Evolutionary conservation across 106 monocot species (phyloP).

Genomic region (Dendrobium nobile): DNA sequence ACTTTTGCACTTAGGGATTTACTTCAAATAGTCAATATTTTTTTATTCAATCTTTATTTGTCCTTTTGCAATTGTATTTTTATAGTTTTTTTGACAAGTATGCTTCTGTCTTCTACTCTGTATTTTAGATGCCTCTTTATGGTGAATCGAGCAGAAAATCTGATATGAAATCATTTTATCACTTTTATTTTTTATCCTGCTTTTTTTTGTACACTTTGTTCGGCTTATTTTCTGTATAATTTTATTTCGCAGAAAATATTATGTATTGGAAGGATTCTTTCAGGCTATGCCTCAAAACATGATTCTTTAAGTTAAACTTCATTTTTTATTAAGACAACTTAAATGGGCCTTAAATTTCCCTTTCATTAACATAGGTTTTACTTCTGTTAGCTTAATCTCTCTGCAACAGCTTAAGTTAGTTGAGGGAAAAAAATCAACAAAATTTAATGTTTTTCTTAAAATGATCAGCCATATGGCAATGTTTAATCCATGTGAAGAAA

Average conservation of each 20-base stretch:
- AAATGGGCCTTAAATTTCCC: background rate
- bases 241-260: background rate
- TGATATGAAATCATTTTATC: background rate
- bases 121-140: background rate
- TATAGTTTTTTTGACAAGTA: background rate
- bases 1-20: background rate
- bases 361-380: background rate
- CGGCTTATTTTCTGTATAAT: background rate
- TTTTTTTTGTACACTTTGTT: background rate
- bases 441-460: background rate
- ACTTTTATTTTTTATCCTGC: background rate
- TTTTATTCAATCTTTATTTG: background rate
- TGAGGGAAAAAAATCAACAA: background rate
- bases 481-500: background rate
- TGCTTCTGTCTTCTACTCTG: background rate
- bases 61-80: background rate
- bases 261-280: background rate
- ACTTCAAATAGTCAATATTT: no score
- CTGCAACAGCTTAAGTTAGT: background rate
- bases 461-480: background rate
- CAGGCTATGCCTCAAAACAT: background rate
- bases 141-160: background rate
- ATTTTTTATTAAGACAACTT: background rate
- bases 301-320: background rate
- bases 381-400: background rate